A percentile compares a stretch with the other conserved stretches of the same genome.
phyloP scores from a whole-genome alignment of 441 rosid species.

The Gossypium laxum region DNA sequence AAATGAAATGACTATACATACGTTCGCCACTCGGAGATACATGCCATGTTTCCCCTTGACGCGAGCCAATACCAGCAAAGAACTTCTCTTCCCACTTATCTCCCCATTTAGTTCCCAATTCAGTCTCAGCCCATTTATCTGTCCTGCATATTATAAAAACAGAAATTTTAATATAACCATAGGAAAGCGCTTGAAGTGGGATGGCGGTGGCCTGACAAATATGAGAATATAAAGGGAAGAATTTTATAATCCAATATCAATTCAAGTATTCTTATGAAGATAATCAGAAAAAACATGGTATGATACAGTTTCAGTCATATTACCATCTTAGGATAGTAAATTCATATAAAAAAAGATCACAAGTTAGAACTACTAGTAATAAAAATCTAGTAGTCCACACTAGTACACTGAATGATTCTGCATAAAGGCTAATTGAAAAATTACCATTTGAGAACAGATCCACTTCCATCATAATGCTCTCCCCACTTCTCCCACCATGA shows the following conservation, averaged over 20 bases:
- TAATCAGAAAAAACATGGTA: background rate
- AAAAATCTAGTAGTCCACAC: background rate
- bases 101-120: slow-evolving; percentile 94
- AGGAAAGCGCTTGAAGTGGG: background rate
- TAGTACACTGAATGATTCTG: background rate
- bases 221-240: slow-evolving; percentile 1
- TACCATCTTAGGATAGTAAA: background rate
- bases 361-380: background rate
- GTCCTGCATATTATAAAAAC: slow-evolving; percentile 57
- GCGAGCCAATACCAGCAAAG: slow-evolving; percentile 86
- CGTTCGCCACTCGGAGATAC: slow-evolving; percentile 74
- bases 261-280: background rate
- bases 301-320: background rate
- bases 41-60: slow-evolving; percentile 99
- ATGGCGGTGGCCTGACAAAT: background rate
- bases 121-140: slow-evolving; percentile 99
- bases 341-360: background rate
- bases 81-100: slow-evolving; percentile 99
- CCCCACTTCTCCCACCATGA: slow-evolving; percentile 99
- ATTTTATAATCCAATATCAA: background rate
- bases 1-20: slow-evolving; percentile 27
- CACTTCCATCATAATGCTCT: slow-evolving; percentile 92
- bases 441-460: slow-evolving; percentile 95
- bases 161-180: slow-evolving; percentile 6
- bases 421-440: slow-evolving; percentile 10